Percentiles rank a stretch among this genome's conserved stretches.
Evolutionary conservation across 352 stramenopile genomes (phyloP).

Genomic region (Globisporangium nodosum): DNA sequence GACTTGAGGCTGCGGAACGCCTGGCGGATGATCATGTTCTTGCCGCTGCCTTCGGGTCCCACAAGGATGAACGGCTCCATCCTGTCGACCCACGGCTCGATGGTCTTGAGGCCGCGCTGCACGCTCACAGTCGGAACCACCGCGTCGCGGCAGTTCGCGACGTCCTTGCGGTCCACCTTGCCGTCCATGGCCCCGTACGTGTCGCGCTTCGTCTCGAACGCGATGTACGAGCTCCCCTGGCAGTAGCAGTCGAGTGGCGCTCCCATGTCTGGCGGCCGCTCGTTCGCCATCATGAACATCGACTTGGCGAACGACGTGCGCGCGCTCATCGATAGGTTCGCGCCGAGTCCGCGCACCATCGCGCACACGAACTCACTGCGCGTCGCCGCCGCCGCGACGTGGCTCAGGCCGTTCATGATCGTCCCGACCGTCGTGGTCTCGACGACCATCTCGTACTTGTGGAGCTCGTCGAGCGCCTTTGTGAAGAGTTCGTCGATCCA

Average conservation of each 20-base stretch:
- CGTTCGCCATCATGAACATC: conserved; percentile 89
- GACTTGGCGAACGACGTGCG: conserved; percentile 87
- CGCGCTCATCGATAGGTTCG: conserved; percentile 80
- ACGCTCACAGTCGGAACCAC: conserved; percentile 80
- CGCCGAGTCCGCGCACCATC: conserved; percentile 90
- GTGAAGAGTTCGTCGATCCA: conserved; percentile 95
- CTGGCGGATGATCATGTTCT: conserved; percentile 93
- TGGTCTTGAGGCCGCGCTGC: conserved; percentile 83
- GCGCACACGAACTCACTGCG: conserved; percentile 87
- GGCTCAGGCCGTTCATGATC: conserved; percentile 90
- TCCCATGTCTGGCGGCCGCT: conserved; percentile 84
- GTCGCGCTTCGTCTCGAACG: conserved; percentile 77
- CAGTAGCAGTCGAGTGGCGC: conserved; percentile 89
- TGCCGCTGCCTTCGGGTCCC: conserved; percentile 91
- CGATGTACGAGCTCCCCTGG: conserved; percentile 49
- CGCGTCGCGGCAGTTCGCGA: conserved; percentile 28
- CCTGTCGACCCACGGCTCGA: conserved; percentile 89
- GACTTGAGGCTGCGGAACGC: conserved; percentile 80
- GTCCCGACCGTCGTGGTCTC: conserved; percentile 93
- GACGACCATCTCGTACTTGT: conserved; percentile 84
- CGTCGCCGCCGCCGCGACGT: conserved; percentile 70
- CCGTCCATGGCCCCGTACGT: conserved; percentile 73
- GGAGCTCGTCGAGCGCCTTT: conserved; percentile 77
- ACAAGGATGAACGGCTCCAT: conserved; percentile 95
- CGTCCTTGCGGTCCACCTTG: conserved; percentile 48